Base-by-base conservation (phyloP, 192 early-diverging fungal genomes). In the Gryganskiella cystojenkinii region DNA sequence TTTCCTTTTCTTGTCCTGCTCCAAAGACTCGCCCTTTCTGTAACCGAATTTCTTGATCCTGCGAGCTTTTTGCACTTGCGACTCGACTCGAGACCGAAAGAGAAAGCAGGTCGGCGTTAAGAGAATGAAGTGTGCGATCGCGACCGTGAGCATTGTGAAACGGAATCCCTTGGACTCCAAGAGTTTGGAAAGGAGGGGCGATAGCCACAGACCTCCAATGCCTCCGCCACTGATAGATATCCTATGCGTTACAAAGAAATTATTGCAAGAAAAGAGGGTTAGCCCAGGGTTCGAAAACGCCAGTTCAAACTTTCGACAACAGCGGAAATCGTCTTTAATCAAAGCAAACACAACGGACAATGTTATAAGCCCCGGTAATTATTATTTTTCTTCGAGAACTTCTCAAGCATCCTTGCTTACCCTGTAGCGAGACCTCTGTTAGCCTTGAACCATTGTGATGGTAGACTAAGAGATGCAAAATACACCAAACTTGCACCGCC, bases 401-500 rank as follows among this genome's bases (percentile, higher is more conserved):
- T n/a, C n/a, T n/a, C n/a, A n/a, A n/a, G n/a, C n/a, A n/a, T n/a
- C n/a, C n/a, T n/a, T n/a, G n/a, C 13, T 40, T 40, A 40, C 37
- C 90, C 90, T 17, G 87, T 90, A 0, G 87, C 91, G 19, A 92
- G 57, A 0, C 86, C 86, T 25, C 91, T 85, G 19, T 75, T 70
- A 30, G 70, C 81, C 24, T 69, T 82, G 61, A 90, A 92, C 88
- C 87, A 92, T 55, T 90, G 85, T 2, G 88, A 82, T 2, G 91
- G 88, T 14, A 89, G 70, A 3, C 85, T 83, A 5, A 89, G 81
- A 14, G 85, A 85, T 5, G 90, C 85, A 15, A 85, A 84, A 47
- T 85, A 92, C 11, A 84, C 82, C 35, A 91, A 58, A 43, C 83
- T 83, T 27, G 67, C 69, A 15, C 90, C 90, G 17, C 88, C 4